phyloP scores from a whole-genome alignment of 192 early-diverging fungal species.

The Linnemannia schmuckeri region DNA sequence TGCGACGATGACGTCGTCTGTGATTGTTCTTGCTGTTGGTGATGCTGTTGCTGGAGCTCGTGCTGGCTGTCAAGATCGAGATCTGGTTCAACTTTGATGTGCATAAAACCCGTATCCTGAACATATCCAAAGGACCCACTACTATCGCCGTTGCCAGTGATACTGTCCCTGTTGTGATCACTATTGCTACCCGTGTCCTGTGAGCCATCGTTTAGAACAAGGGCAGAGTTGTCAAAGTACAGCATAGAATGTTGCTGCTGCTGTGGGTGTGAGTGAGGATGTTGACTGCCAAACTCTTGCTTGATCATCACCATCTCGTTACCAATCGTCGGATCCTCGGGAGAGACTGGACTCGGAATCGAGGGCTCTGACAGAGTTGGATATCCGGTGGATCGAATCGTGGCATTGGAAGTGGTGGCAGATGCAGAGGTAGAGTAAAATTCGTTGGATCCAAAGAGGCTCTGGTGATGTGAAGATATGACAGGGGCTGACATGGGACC shows the following conservation, averaged over 20 bases:
- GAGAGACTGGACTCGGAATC: not conserved
- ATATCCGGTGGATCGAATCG: not conserved
- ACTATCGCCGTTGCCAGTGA: not conserved
- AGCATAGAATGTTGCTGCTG: not conserved
- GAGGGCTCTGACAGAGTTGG: not conserved
- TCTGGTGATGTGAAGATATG: not conserved
- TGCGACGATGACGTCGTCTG: not conserved
- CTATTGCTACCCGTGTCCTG: not conserved
- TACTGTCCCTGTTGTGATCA: not conserved
- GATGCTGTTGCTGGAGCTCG: not conserved
- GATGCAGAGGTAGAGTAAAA: not conserved
- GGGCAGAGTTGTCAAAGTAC: not conserved
- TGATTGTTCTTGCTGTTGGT: not conserved
- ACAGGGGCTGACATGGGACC: not conserved
- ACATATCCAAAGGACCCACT: conserved; percentile 7
- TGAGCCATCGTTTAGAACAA: not conserved
- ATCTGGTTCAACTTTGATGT: conserved; percentile 23
- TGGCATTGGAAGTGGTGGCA: not conserved
- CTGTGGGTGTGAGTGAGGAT: not conserved
- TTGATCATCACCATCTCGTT: not conserved
- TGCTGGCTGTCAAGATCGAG: conserved; percentile 2
- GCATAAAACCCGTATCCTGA: not conserved
- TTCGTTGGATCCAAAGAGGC: not conserved
- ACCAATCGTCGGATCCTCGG: not conserved
- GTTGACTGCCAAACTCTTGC: not conserved